Conservation (phyloP, 1,139 yeast genomes). For the Kurtzmaniella natalensis region DNA sequence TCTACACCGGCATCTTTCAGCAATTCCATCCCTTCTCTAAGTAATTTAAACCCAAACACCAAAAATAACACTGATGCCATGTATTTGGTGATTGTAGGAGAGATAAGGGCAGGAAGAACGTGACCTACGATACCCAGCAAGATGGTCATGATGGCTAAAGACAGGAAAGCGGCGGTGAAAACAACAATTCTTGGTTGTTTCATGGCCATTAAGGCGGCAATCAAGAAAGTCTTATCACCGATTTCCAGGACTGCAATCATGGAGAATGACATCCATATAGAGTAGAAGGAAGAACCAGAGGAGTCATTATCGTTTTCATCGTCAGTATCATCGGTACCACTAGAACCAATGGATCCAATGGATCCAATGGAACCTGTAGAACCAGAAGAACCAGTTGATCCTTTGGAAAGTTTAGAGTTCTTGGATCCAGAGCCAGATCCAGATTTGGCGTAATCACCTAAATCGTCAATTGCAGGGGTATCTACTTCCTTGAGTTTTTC, state of each 20-base stretch:
- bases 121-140: slow-evolving; percentile 91
- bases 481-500: not conserved
- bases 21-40: slow-evolving; percentile 81
- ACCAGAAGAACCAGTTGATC: not conserved
- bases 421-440: too few species aligned
- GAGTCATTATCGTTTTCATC: slow-evolving; percentile 14
- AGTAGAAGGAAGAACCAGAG: slow-evolving; percentile 27
- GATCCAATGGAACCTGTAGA: slow-evolving; percentile 9
- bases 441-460: slow-evolving; percentile 4
- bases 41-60: slow-evolving; percentile 74
- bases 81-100: slow-evolving; percentile 75
- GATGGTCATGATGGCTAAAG: slow-evolving; percentile 85
- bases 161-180: slow-evolving; percentile 82
- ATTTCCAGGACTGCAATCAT: slow-evolving; percentile 94
- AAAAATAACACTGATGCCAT: slow-evolving; percentile 78
- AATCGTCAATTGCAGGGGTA: slow-evolving; percentile 3
- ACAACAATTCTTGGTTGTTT: slow-evolving; percentile 78
- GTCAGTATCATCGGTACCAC: too few species aligned
- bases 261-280: slow-evolving; percentile 63
- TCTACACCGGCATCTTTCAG: slow-evolving; percentile 81
- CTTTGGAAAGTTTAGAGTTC: not conserved
- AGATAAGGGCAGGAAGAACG: slow-evolving; percentile 77
- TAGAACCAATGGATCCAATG: slow-evolving; percentile 1
- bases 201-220: slow-evolving; percentile 99
- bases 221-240: slow-evolving; percentile 94